These are phyloP conservation scores for Dendrobium officinale DNA, from an alignment of 106 monocot genomes.

Conservation along the genomic window DNA sequence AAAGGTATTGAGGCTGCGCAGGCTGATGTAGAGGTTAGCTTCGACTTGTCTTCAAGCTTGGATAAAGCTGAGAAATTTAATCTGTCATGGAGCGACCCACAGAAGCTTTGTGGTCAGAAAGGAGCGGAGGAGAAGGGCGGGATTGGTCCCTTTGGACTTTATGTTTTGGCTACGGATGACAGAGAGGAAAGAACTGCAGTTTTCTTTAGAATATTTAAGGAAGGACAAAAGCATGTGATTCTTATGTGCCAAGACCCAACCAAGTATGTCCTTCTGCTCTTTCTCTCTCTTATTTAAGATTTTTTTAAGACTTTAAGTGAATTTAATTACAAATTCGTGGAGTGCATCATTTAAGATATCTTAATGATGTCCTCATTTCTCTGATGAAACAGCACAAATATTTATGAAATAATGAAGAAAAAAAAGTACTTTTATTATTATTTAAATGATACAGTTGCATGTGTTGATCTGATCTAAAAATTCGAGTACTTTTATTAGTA, in stretches of 20 bases:
- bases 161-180: slow-evolving; percentile 24
- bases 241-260: slow-evolving; percentile 46
- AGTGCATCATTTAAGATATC: too few species aligned
- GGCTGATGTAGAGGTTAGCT: slow-evolving; percentile 36
- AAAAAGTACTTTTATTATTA: too few species aligned
- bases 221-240: slow-evolving; percentile 17
- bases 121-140: slow-evolving; percentile 16
- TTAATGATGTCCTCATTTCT: too few species aligned
- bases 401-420: too few species aligned
- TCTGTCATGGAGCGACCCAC: slow-evolving; percentile 32
- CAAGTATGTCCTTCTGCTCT: not conserved
- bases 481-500: too few species aligned
- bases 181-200: slow-evolving; percentile 29
- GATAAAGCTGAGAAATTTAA: slow-evolving; percentile 27
- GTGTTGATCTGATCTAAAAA: too few species aligned
- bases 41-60: slow-evolving; percentile 12
- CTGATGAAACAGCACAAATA: too few species aligned
- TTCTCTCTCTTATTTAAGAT: not conserved
- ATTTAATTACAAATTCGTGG: not conserved
- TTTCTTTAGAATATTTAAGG: slow-evolving; percentile 43
- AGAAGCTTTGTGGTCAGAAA: slow-evolving; percentile 25
- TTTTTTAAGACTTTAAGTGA: too few species aligned
- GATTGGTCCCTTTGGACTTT: slow-evolving; percentile 26
- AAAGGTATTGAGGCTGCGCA: slow-evolving; percentile 14
- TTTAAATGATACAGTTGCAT: too few species aligned